A percentile compares a stretch with the other conserved stretches of the same genome.
phyloP scores from a whole-genome alignment of 495 filamentous ascomycete genomes.

The Penicillium angulare region DNA sequence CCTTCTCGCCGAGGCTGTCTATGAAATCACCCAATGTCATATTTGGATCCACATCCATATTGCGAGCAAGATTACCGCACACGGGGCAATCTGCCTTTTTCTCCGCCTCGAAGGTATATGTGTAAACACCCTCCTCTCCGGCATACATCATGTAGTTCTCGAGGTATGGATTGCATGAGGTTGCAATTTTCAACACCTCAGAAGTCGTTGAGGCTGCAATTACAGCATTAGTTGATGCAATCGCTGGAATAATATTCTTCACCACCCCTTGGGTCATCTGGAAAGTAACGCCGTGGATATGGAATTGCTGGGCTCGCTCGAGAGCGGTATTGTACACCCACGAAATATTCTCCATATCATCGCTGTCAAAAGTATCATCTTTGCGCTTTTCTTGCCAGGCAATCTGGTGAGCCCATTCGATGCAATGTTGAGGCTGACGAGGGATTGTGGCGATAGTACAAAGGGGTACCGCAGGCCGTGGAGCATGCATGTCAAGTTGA shows the following conservation, averaged over 20 bases:
- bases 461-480: conserved; percentile 87
- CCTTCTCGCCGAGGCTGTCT: conserved; percentile 75
- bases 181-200: conserved; percentile 93
- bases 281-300: conserved; percentile 92
- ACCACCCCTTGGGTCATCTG: conserved; percentile 96
- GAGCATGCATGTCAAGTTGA: conserved; percentile 96
- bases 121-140: conserved; percentile 92
- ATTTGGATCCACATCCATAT: conserved; percentile 65
- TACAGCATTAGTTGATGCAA: conserved; percentile 96
- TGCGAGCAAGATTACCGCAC: conserved; percentile 77
- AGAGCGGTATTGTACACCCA: conserved; percentile 93
- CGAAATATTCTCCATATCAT: conserved; percentile 94
- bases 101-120: conserved; percentile 91
- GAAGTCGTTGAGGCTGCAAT: conserved; percentile 95
- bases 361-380: conserved; percentile 77
- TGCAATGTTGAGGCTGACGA: conserved; percentile 95
- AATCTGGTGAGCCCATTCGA: conserved; percentile 97
- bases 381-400: conserved; percentile 63
- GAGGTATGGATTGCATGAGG: conserved; percentile 73
- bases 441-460: conserved; percentile 97
- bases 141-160: conserved; percentile 99
- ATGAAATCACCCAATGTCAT: conserved; percentile 82
- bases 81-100: conserved; percentile 93
- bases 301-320: conserved; percentile 77
- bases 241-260: conserved; percentile 99